Evolutionary conservation across 2,329 filamentous ascomycete genomes (phyloP), one percentile per base, ranked within the genome.

Genomic region (Alternaria sp.): DNA sequence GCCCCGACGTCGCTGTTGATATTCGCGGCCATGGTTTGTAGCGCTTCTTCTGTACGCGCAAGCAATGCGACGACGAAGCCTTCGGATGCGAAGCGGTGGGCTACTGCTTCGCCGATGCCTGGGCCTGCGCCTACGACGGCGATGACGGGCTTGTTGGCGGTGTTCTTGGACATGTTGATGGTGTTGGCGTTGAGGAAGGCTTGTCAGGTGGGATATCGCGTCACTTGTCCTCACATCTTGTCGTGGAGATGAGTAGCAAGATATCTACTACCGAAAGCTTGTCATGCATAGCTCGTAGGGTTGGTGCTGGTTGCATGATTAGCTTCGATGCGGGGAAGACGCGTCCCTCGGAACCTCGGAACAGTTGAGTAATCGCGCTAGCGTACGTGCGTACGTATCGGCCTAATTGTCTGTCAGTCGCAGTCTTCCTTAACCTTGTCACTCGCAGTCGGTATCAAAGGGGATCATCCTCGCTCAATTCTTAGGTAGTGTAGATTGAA

Each of bases 51-150:
- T 45, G 69, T 69, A 6, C 70, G 70, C 18, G 70, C 70, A 8
- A 72, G 70, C 6, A 72, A 55, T 3, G 69, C 70, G 30, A 66
- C 63, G 15, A 62, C 61, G 58, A 71, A 72, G 56, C 70, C 70
- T 62, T 68, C 68, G 8, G 54, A 54, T 50, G 61, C 67, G 58
- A 71, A 72, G 25, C 67, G 67, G 25, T 62, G 70, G 41, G 70
- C 70, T 11, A 72, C 70, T 18, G 70, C 70, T 65, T 72, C 70
- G 51, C 70, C 70, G 28, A 72, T 72, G 7, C 70, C 69, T 54
- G 70, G 70, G 11, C 70, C 70, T 26, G 69, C 70, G 37, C 70
- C 70, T 18, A 72, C 70, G 46, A 72, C 67, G 14, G 69, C 69
- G 30, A 71, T 68, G 47, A 63, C 62, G 6, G 67, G 69, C 45